Evolutionary conservation across 2,329 filamentous ascomycete species (phyloP).

Genomic region (Fusarium heterosporum): DNA sequence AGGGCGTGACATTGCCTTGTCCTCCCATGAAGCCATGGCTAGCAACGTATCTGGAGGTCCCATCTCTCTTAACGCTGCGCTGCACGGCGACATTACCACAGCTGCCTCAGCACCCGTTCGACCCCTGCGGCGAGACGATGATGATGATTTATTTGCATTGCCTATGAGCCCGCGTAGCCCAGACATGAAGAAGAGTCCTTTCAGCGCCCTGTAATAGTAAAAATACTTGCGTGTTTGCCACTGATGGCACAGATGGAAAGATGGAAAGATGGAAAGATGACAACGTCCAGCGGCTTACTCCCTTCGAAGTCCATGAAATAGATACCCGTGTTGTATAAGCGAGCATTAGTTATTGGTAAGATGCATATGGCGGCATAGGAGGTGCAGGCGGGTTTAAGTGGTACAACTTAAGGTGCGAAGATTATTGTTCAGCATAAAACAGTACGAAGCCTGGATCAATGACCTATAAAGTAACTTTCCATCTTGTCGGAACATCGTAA

Average conservation of each 20-base stretch:
- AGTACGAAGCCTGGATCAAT: neutral
- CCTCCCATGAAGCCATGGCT: slow-evolving; percentile 52
- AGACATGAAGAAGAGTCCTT: slow-evolving; percentile 86
- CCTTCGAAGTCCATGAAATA: slow-evolving; percentile 19
- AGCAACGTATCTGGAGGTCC: slow-evolving; percentile 40
- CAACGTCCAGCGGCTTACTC: neutral
- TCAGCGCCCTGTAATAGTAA: slow-evolving; percentile 62
- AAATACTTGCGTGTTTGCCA: neutral
- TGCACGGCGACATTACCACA: slow-evolving; percentile 41
- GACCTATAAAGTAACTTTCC: neutral
- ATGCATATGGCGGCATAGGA: neutral
- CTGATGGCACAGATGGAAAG: neutral
- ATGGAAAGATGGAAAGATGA: neutral
- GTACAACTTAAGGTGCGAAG: neutral
- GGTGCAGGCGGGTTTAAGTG: neutral
- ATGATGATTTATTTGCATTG: slow-evolving; percentile 88
- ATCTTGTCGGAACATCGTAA: slow-evolving; percentile 1
- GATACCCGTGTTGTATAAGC: slow-evolving; percentile 37
- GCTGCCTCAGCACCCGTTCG: slow-evolving; percentile 34
- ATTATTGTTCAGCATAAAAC: neutral
- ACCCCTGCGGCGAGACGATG: slow-evolving; percentile 51
- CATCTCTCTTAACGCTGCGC: slow-evolving; percentile 52
- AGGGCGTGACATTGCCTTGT: slow-evolving; percentile 52
- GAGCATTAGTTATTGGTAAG: slow-evolving; percentile 19
- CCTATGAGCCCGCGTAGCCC: slow-evolving; percentile 88